phyloP scores from a whole-genome alignment of 148 eudicot genomes.

The Vaccinium vitisidaea region DNA sequence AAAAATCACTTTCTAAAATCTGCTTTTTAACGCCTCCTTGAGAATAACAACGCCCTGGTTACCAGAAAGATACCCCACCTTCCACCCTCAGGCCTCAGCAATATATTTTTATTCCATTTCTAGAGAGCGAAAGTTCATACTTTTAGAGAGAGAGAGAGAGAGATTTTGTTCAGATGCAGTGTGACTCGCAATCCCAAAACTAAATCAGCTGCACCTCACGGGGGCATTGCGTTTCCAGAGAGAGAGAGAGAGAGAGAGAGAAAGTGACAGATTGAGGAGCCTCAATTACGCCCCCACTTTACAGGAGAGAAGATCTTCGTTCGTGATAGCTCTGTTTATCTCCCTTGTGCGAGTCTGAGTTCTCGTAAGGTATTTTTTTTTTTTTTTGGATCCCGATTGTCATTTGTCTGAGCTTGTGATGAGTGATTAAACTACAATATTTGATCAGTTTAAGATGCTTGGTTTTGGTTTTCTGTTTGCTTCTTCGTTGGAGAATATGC shows the following conservation, averaged over 20 bases:
- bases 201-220: slow-evolving; percentile 12
- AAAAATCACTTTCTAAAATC: background rate
- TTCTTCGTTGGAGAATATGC: too few species aligned
- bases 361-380: background rate
- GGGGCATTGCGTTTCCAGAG: background rate
- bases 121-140: slow-evolving; percentile 7
- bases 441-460: too few species aligned
- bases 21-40: background rate
- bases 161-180: background rate
- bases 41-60: background rate
- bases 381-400: background rate
- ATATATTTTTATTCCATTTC: background rate
- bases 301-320: background rate
- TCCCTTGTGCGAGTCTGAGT: slow-evolving; percentile 8
- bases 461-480: too few species aligned
- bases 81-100: background rate
- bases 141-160: background rate
- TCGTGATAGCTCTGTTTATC: background rate
- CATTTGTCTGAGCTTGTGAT: background rate
- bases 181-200: background rate
- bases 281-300: slow-evolving; percentile 10
- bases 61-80: slow-evolving; percentile 14
- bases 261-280: slow-evolving; percentile 1
- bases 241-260: slow-evolving; percentile 18
- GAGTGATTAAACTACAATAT: too few species aligned